phyloP scores from a whole-genome alignment of 208 protist genomes.

The Leishmania mexicana region DNA sequence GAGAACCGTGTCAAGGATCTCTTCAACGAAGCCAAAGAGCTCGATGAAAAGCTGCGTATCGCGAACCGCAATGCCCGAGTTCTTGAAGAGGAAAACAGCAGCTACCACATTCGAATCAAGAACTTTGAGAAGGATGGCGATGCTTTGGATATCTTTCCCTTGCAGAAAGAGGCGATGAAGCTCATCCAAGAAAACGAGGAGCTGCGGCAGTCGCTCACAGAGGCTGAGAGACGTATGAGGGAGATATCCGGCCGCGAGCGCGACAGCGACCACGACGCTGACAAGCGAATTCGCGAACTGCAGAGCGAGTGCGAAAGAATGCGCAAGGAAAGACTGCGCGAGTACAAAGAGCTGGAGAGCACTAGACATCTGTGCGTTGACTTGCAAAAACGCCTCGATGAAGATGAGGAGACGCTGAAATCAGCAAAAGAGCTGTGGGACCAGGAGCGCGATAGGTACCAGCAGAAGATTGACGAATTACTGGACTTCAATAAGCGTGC shows the following conservation, averaged over 20 bases:
- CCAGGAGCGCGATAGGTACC: constrained; percentile 56
- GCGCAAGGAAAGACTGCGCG: constrained; percentile 34
- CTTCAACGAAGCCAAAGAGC: constrained; percentile 53
- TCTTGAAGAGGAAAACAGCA: constrained; percentile 82
- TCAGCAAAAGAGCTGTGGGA: constrained; percentile 51
- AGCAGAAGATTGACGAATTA: constrained; percentile 58
- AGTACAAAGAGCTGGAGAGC: constrained; percentile 42
- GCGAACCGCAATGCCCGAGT: constrained; percentile 77
- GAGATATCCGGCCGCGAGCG: constrained; percentile 3
- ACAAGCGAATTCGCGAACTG: constrained; percentile 23
- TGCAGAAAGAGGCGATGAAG: constrained; percentile 47
- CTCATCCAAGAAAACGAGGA: constrained; percentile 67
- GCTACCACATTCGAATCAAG: constrained; percentile 49
- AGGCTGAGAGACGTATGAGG: constrained; percentile 14
- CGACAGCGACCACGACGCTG: constrained; percentile 9
- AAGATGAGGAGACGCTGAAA: constrained; percentile 40
- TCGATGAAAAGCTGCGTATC: constrained; percentile 66
- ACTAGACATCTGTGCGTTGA: constrained; percentile 43
- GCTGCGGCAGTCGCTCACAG: constrained; percentile 28
- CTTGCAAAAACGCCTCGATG: constrained; percentile 36
- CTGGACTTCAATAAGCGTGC: constrained; percentile 29
- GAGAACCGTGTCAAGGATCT: constrained; percentile 70
- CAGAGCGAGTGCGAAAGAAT: constrained; percentile 32
- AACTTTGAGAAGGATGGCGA: constrained; percentile 22
- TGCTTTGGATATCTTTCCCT: constrained; percentile 4